Base-by-base conservation (phyloP, 2,329 filamentous ascomycete species). In the Emergomyces pasteurianus region DNA sequence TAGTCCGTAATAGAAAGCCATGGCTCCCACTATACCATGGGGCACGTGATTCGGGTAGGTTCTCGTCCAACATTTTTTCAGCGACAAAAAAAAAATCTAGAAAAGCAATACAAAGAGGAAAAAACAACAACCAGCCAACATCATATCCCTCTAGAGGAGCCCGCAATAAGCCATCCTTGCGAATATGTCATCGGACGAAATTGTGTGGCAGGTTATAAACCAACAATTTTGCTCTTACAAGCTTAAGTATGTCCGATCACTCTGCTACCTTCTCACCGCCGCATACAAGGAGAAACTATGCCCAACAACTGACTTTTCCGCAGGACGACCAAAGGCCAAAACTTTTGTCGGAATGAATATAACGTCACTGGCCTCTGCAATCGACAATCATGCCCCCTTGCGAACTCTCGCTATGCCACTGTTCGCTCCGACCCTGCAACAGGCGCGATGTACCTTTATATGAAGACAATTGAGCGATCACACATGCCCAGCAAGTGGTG, bases 171-270 rank as follows among this genome's bases (percentile, higher is more conserved):
- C 31, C 23, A 21, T 28, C 21, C 46, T 40, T 26, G 31, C 58
- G 59, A 67, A 65, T 61, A 95, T 94, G 89, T 85, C 89, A 62
- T 95, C 90, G 65, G 92, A 97, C 80, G 92, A 97, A 77, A 95
- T 97, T 66, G 87, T 97, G 65, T 99, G 94, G 94, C 86, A 92
- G 74, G 89, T 96, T 61, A 96, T 96, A 67, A 95, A 95, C 77
- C 89, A 94, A 77, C 89, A 92, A 72, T 95, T 94, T 74, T 97
- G 94, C 79, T 87, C 88, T 58, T 97, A 92, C 81, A 96, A 96
- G 73, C 81, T 97, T 67, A 96, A 95, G 85, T 90, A 78, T 68
- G 83, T 74, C 52, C 14, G 23, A 26, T 8, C 12, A 21, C 14
- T 47, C 1, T 10, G 9, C 50, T 36, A 40, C 49, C 3, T 58